Evolutionary conservation across 495 filamentous ascomycete genomes (phyloP).

Genomic region (Tetracladium setigerum): DNA sequence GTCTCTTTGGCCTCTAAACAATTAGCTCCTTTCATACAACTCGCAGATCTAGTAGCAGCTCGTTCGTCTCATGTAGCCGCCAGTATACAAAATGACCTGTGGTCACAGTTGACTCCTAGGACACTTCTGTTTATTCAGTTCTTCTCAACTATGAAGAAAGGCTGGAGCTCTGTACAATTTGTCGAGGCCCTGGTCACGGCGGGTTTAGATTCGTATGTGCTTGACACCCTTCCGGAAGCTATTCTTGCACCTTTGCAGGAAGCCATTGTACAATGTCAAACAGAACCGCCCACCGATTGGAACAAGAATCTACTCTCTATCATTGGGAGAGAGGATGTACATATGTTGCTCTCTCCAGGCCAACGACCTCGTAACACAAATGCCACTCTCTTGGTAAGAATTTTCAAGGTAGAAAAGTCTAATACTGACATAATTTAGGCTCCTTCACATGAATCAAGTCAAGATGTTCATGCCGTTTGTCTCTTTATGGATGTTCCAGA

Average conservation of each 20-base stretch:
- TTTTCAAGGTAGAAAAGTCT: not conserved
- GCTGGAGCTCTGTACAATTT: conserved; percentile 35
- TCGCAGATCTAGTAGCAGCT: conserved; percentile 27
- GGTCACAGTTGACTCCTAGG: conserved; percentile 44
- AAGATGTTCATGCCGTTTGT: conserved; percentile 68
- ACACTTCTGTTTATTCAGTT: conserved; percentile 59
- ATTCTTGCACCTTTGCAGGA: conserved; percentile 73
- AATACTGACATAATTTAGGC: conserved; percentile 25
- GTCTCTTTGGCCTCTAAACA: conserved; percentile 45
- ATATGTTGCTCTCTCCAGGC: conserved; percentile 50
- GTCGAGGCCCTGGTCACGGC: conserved; percentile 55
- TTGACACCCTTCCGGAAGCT: conserved; percentile 81
- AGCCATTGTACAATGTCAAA: conserved; percentile 74
- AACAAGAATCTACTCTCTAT: conserved; percentile 58
- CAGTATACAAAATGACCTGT: conserved; percentile 11
- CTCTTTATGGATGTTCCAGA: conserved; percentile 53
- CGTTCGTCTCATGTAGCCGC: conserved; percentile 11
- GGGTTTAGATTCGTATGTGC: conserved; percentile 45
- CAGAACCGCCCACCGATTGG: conserved; percentile 73
- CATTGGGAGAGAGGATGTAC: conserved; percentile 76
- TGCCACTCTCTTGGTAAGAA: conserved; percentile 20
- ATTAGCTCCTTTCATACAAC: conserved; percentile 46
- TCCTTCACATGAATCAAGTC: conserved; percentile 55
- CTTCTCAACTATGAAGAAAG: conserved; percentile 30
- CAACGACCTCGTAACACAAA: conserved; percentile 27